These are phyloP conservation scores for Pseudopithomyces chartarum DNA, from an alignment of 2,329 filamentous ascomycete species.

Conservation along the genomic window DNA sequence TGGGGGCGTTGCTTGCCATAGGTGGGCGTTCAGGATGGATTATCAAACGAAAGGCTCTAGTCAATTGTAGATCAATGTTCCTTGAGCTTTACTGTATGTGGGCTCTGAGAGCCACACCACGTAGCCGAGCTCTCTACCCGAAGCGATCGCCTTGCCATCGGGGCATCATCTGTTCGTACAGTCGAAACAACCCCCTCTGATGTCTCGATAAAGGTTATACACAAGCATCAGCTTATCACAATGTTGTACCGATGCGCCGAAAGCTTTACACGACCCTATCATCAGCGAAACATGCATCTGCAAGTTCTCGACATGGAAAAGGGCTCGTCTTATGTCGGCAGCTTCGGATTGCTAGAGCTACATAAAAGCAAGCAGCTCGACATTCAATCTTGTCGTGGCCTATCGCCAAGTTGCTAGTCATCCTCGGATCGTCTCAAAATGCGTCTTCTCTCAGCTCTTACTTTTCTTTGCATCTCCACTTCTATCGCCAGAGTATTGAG, in stretches of 20 bases:
- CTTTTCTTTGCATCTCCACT: constrained; percentile 14
- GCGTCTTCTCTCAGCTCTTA: constrained; percentile 22
- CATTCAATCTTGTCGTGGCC: background rate
- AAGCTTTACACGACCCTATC: background rate
- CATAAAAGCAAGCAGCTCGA: constrained; percentile 4
- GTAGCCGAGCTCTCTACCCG: background rate
- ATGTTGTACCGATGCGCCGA: constrained; percentile 1
- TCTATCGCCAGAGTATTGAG: constrained; percentile 22
- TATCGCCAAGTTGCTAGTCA: background rate
- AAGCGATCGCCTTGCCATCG: background rate
- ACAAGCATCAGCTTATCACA: background rate
- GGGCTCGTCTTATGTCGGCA: background rate
- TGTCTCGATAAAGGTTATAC: background rate
- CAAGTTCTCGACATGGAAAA: background rate
- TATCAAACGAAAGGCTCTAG: background rate
- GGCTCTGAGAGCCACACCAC: background rate
- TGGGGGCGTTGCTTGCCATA: constrained; percentile 6
- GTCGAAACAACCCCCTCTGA: background rate
- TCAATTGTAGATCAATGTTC: background rate
- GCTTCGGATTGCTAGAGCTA: background rate
- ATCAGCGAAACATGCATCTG: constrained; percentile 1
- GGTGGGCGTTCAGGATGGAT: constrained; percentile 10
- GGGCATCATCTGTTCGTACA: constrained; percentile 5
- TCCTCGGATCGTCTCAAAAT: constrained; percentile 20
- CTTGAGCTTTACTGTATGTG: constrained; percentile 6